Evolutionary conservation across 768 basidiomycete species (phyloP).

Genomic region (Boletus reticulatus): DNA sequence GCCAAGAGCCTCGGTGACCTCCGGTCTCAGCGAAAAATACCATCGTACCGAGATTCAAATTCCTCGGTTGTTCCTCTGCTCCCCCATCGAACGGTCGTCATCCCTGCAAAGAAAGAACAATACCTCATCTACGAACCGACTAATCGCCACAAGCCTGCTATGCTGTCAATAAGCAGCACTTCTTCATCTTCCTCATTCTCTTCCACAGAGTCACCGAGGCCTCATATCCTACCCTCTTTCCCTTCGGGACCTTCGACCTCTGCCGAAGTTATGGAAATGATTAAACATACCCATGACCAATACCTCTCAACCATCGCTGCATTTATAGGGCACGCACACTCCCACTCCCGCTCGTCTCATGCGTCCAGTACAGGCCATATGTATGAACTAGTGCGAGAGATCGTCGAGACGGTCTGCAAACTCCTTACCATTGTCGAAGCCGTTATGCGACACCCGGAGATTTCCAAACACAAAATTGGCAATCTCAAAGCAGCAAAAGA

Average conservation of each 20-base stretch:
- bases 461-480: slow-evolving; percentile 60
- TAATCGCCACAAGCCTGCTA: slow-evolving; percentile 43
- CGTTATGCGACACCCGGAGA: slow-evolving; percentile 73
- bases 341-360: slow-evolving; percentile 85
- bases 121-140: slow-evolving; percentile 37
- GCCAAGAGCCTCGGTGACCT: slow-evolving; percentile 57
- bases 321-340: slow-evolving; percentile 96
- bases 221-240: slow-evolving; percentile 50
- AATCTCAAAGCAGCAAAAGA: slow-evolving; percentile 73
- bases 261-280: slow-evolving; percentile 67
- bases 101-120: slow-evolving; percentile 38
- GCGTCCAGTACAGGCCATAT: slow-evolving; percentile 91
- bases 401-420: slow-evolving; percentile 91
- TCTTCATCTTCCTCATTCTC: slow-evolving; percentile 72
- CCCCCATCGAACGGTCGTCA: slow-evolving; percentile 28
- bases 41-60: slow-evolving; percentile 37
- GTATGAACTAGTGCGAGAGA: slow-evolving; percentile 93
- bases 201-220: slow-evolving; percentile 52
- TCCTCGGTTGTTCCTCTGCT: slow-evolving; percentile 35
- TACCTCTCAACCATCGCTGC: slow-evolving; percentile 94
- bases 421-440: slow-evolving; percentile 89
- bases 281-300: slow-evolving; percentile 84
- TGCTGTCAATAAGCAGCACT: slow-evolving; percentile 63
- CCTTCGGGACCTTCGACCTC: slow-evolving; percentile 72
- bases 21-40: slow-evolving; percentile 31